These are phyloP conservation scores for Phaeoacremonium minimum DNA, from an alignment of 2,329 filamentous ascomycete species.

Conservation along the genomic window DNA sequence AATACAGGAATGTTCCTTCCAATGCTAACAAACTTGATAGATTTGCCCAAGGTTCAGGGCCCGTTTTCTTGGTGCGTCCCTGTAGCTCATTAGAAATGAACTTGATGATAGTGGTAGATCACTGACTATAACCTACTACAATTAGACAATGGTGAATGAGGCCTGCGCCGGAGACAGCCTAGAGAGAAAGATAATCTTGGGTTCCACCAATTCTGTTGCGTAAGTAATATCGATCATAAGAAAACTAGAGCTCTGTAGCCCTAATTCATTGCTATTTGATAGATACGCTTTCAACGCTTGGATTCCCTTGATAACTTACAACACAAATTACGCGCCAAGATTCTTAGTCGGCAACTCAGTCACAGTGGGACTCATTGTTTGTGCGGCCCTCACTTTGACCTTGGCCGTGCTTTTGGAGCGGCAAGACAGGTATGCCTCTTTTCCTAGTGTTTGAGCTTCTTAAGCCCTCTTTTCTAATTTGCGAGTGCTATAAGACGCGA, in stretches of 20 bases:
- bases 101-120: no score
- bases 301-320: slow-evolving; percentile 17
- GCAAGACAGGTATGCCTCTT: slow-evolving; percentile 8
- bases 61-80: slow-evolving; percentile 14
- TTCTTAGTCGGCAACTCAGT: slow-evolving; percentile 17
- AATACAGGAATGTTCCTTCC: background rate
- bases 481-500: background rate
- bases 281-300: slow-evolving; percentile 19
- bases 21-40: slow-evolving; percentile 1
- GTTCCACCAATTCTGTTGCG: slow-evolving; percentile 17
- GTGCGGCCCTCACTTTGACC: slow-evolving; percentile 14
- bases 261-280: background rate
- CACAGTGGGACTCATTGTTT: slow-evolving; percentile 15
- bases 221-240: slow-evolving; percentile 4
- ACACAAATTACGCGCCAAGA: slow-evolving; percentile 16
- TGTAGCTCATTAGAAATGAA: background rate
- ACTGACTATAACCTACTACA: background rate
- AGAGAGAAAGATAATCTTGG: slow-evolving; percentile 17
- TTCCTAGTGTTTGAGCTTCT: background rate
- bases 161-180: slow-evolving; percentile 13
- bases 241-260: background rate
- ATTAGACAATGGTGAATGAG: slow-evolving; percentile 20
- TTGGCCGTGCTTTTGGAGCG: slow-evolving; percentile 13
- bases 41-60: slow-evolving; percentile 17
- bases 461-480: background rate